Conservation (phyloP, 208 protist species). For the Crithidia bombi region DNA sequence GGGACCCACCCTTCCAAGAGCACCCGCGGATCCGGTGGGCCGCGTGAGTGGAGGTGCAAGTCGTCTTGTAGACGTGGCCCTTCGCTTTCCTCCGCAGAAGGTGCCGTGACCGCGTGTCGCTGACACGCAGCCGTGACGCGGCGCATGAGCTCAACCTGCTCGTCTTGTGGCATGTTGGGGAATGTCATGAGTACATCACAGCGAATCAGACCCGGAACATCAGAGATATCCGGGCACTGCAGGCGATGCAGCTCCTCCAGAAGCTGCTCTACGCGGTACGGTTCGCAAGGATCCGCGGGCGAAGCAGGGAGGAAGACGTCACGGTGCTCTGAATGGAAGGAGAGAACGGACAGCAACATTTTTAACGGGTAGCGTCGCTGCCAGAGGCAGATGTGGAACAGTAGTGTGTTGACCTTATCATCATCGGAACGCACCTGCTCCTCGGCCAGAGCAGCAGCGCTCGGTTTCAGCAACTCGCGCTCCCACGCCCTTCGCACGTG, state of each 20-base stretch:
- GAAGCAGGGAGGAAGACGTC: conserved; percentile 1
- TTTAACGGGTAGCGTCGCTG: conserved; percentile 72
- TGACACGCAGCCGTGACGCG: conserved; percentile 19
- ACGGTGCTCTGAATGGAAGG: conserved; percentile 35
- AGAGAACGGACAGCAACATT: conserved; percentile 46
- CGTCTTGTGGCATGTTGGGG: conserved; percentile 32
- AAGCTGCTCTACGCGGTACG: conserved; percentile 39
- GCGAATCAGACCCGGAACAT: conserved; percentile 52
- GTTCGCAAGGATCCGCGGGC: conserved; percentile 3
- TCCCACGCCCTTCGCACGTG: conserved; percentile 29
- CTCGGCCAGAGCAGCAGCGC: conserved; percentile 4
- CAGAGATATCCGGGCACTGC: conserved; percentile 30
- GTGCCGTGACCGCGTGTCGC: background rate
- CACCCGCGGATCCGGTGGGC: conserved; percentile 15
- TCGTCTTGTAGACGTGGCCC: no score
- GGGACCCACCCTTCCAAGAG: conserved; percentile 32
- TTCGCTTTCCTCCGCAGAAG: background rate
- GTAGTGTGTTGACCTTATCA: conserved; percentile 34
- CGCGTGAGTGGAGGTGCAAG: conserved; percentile 14
- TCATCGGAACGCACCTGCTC: background rate
- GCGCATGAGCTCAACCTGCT: conserved; percentile 57
- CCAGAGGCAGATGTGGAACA: conserved; percentile 75
- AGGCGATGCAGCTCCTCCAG: conserved; percentile 51
- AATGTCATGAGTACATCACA: conserved; percentile 84
- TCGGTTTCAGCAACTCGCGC: conserved; percentile 21